Evolutionary conservation across 352 stramenopile genomes (phyloP).

Genomic region (Hyaloperonospora brassicae): DNA sequence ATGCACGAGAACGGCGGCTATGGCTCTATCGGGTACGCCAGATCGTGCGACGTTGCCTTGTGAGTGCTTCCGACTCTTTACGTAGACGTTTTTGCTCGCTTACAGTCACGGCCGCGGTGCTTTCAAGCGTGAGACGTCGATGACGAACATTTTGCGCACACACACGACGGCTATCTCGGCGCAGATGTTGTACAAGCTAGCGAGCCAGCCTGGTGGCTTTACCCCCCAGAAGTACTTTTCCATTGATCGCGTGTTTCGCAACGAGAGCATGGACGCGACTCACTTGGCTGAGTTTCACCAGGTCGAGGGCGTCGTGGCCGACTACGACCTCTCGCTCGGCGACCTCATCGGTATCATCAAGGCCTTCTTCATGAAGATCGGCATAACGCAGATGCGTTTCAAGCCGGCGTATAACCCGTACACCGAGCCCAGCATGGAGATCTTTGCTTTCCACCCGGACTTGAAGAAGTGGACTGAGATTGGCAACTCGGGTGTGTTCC

Average conservation of each 20-base stretch:
- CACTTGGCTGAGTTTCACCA: slow-evolving; percentile 99
- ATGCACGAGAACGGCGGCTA: slow-evolving; percentile 97
- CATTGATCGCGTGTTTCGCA: slow-evolving; percentile 99
- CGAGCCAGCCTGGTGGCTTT: slow-evolving; percentile 93
- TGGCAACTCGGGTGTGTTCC: slow-evolving; percentile 98
- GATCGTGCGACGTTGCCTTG: neutral
- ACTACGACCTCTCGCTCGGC: slow-evolving; percentile 97
- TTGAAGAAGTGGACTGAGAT: slow-evolving; percentile 99
- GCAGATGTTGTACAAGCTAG: slow-evolving; percentile 98
- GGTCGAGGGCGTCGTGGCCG: slow-evolving; percentile 97
- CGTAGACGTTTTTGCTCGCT: neutral
- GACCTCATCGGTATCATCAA: slow-evolving; percentile 99
- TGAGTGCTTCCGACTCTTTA: neutral
- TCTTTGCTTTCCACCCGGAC: slow-evolving; percentile 99
- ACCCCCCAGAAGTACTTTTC: slow-evolving; percentile 97
- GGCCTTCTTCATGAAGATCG: slow-evolving; percentile 99
- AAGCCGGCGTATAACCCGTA: slow-evolving; percentile 99
- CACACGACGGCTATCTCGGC: slow-evolving; percentile 99
- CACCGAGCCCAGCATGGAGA: slow-evolving; percentile 99
- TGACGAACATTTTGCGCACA: slow-evolving; percentile 98
- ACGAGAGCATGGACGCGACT: slow-evolving; percentile 99
- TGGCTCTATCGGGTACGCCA: slow-evolving; percentile 93
- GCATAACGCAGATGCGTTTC: slow-evolving; percentile 98
- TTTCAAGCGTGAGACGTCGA: slow-evolving; percentile 93
- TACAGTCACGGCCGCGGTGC: slow-evolving; percentile 65